Conservation (phyloP, 257 asterid genomes). For the Solanum peruvianum region DNA sequence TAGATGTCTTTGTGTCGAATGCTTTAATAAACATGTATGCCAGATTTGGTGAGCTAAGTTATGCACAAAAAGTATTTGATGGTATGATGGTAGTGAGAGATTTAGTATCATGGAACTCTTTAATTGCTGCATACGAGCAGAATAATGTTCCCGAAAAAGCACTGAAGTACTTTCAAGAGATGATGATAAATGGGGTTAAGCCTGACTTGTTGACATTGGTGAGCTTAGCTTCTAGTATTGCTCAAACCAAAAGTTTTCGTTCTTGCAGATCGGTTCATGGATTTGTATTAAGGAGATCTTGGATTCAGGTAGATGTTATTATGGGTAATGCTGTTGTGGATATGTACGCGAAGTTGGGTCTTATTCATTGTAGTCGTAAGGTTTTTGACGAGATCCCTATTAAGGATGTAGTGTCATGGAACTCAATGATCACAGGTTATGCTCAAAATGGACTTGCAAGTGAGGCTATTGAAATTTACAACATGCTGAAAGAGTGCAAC, state of each 20-base stretch:
- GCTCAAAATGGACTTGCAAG: constrained; percentile 79
- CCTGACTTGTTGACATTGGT: constrained; percentile 67
- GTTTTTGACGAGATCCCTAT: constrained; percentile 40
- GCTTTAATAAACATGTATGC: constrained; percentile 85
- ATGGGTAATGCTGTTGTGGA: constrained; percentile 70
- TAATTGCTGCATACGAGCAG: constrained; percentile 77
- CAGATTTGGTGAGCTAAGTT: constrained; percentile 42
- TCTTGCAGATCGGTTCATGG: constrained; percentile 58
- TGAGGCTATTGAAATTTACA: constrained; percentile 44
- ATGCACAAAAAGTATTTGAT: constrained; percentile 43
- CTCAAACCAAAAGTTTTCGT: constrained; percentile 40
- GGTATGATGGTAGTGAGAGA: constrained; percentile 39
- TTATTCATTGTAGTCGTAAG: constrained; percentile 37
- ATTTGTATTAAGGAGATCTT: constrained; percentile 38
- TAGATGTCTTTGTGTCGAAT: constrained; percentile 51
- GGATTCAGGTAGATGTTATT: constrained; percentile 34
- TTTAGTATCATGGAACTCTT: constrained; percentile 70
- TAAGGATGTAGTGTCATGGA: constrained; percentile 75
- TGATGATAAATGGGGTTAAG: constrained; percentile 30
- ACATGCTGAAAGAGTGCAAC: constrained; percentile 28
- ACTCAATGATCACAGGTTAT: constrained; percentile 66
- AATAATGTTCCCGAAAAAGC: constrained; percentile 41
- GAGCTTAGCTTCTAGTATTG: constrained; percentile 59
- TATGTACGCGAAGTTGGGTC: constrained; percentile 82
- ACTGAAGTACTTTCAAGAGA: constrained; percentile 29